Percentiles rank a stretch among this genome's conserved stretches.
Evolutionary conservation across 1,284 basidiomycete genomes (phyloP).

Genomic region (Ustanciosporium gigantosporum): DNA sequence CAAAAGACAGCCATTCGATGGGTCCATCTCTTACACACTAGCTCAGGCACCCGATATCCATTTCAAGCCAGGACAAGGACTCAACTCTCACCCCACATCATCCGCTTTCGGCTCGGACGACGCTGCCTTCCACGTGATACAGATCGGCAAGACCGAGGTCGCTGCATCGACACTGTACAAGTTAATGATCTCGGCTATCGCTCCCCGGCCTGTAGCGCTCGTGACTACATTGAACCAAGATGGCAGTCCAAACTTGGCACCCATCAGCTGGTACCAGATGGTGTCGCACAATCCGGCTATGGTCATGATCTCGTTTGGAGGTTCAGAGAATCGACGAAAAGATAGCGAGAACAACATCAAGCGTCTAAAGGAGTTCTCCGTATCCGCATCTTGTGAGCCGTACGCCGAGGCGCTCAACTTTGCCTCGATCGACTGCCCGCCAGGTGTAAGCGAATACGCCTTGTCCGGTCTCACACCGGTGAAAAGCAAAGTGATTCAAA

Average conservation of each 20-base stretch:
- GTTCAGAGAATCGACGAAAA: constrained; percentile 33
- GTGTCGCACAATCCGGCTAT: constrained; percentile 48
- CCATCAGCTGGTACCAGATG: constrained; percentile 53
- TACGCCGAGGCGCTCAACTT: constrained; percentile 52
- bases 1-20: constrained; percentile 15
- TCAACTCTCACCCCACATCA: constrained; percentile 38
- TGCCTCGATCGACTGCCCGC: constrained; percentile 45
- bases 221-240: constrained; percentile 45
- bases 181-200: constrained; percentile 46
- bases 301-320: constrained; percentile 51
- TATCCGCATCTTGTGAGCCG: constrained; percentile 43
- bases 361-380: constrained; percentile 34
- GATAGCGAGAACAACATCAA: constrained; percentile 48
- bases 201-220: constrained; percentile 47
- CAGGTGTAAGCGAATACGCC: constrained; percentile 41
- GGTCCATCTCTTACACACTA: constrained; percentile 27
- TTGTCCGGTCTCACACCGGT: constrained; percentile 47
- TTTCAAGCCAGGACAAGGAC: constrained; percentile 37
- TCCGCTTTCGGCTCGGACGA: constrained; percentile 11
- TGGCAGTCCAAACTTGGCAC: constrained; percentile 39
- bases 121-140: constrained; percentile 36
- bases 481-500: constrained; percentile 34
- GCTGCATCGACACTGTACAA: constrained; percentile 37
- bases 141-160: constrained; percentile 42
- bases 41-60: constrained; percentile 25